phyloP scores from a whole-genome alignment of 1,284 basidiomycete species.

The Ustilago vetiveriae region DNA sequence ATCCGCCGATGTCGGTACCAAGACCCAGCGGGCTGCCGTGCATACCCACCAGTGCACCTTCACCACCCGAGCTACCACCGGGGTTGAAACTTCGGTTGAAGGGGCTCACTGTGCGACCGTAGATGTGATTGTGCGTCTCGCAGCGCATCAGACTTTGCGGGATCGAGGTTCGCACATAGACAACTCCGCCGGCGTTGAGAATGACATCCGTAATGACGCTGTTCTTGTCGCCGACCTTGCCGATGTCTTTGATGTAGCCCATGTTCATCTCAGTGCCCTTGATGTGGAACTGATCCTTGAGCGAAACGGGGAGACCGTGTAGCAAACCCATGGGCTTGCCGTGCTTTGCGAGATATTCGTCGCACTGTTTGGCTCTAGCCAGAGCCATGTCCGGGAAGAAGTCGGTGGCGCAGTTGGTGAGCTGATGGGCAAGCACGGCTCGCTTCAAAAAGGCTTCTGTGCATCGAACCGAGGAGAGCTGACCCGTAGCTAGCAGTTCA shows the following conservation, averaged over 20 bases:
- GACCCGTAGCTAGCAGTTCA: constrained; percentile 19
- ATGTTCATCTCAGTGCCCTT: constrained; percentile 76
- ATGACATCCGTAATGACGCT: constrained; percentile 70
- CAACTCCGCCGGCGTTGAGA: constrained; percentile 77
- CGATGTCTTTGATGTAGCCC: constrained; percentile 74
- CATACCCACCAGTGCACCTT: constrained; percentile 78
- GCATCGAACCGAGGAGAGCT: constrained; percentile 30
- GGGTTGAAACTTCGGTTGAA: constrained; percentile 74
- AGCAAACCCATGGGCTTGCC: constrained; percentile 74
- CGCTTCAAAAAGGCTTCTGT: constrained; percentile 41
- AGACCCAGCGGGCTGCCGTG: constrained; percentile 81
- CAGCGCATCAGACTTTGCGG: constrained; percentile 84
- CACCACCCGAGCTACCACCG: constrained; percentile 83
- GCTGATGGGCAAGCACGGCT: constrained; percentile 43
- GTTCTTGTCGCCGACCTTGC: constrained; percentile 1
- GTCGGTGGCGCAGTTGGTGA: constrained; percentile 45
- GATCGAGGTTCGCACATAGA: constrained; percentile 82
- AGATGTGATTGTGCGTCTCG: constrained; percentile 84
- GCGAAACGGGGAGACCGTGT: constrained; percentile 75
- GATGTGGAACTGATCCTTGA: constrained; percentile 75
- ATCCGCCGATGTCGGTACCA: constrained; percentile 75
- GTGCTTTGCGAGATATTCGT: constrained; percentile 74
- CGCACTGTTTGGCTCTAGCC: constrained; percentile 74
- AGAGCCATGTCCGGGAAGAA: constrained; percentile 71
- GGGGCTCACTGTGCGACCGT: constrained; percentile 79